Evolutionary conservation across 2,329 filamentous ascomycete genomes (phyloP), one percentile per base, ranked within the genome.

Genomic region (Diplodia mutila): DNA sequence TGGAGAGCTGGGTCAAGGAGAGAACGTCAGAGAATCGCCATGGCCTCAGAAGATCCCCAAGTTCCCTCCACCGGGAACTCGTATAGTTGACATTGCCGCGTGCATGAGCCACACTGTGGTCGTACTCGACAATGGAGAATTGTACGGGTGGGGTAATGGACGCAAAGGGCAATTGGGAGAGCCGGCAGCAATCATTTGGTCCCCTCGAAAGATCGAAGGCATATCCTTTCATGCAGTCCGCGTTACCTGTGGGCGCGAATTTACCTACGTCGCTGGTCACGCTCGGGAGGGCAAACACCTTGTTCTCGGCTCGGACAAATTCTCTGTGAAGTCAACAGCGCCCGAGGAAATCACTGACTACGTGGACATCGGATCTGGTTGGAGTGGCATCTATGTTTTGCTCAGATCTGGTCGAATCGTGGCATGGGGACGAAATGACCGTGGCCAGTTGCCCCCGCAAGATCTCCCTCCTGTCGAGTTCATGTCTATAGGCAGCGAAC

Each of bases 401-500:
- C 82, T 84, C 54, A 74, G 82, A 3, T 83, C 90, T 69, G 88
- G 89, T 0, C 81, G 76, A 4, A 74, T 97, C 25, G 71, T 85
- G 2, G 88, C 89, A 8, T 97, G 93, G 91, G 95, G 95, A 0
- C 87, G 93, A 69, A 86, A 95, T 74, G 92, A 97, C 74, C 92
- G 93, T 71, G 93, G 92, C 11, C 92, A 97, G 75, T 82, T 97
- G 9, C 85, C 90, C 25, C 90, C 92, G 1, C 75, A 79, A 1
- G 81, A 82, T 27, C 76, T 96, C 1, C 89, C 90, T 0, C 74
- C 76, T 1, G 74, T 93, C 3, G 79, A 81, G 11, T 82, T 83
- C 27, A 85, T 98, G n/a, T 91, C 91, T 3, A 87, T 91, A 54
- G 95, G 95, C 0, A 97, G 94, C 75, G 95, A 98, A 78, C 95